Conservation (phyloP, 2,329 filamentous ascomycete genomes). For the Fusarium dlaminii region DNA sequence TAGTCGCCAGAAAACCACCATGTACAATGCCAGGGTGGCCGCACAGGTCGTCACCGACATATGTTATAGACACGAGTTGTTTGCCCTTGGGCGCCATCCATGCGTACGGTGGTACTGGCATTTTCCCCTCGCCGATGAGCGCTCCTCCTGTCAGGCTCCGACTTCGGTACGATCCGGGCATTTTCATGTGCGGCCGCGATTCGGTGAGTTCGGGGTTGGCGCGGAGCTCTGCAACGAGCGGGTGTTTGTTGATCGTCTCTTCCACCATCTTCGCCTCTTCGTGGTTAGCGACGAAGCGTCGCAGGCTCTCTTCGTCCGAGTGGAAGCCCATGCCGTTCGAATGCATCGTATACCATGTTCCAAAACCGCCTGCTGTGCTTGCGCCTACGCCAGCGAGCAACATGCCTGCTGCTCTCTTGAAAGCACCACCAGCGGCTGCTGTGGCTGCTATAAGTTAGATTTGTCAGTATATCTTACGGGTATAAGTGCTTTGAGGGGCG, state of each 20-base stretch:
- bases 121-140: slow-evolving; percentile 76
- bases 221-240: slow-evolving; percentile 76
- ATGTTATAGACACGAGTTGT: slow-evolving; percentile 76
- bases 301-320: slow-evolving; percentile 76
- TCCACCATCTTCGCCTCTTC: slow-evolving; percentile 70
- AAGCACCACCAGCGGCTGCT: slow-evolving; percentile 28
- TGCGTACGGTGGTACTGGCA: slow-evolving; percentile 82
- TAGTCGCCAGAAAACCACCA: slow-evolving; percentile 88
- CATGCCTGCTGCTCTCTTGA: slow-evolving; percentile 39
- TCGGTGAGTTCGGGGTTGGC: slow-evolving; percentile 73
- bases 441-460: slow-evolving; percentile 6
- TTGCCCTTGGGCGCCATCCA: slow-evolving; percentile 79
- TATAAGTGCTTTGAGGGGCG: background rate
- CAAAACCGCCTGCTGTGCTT: slow-evolving; percentile 45
- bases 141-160: slow-evolving; percentile 87
- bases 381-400: slow-evolving; percentile 46
- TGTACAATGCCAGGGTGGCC: slow-evolving; percentile 93
- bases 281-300: slow-evolving; percentile 67
- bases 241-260: slow-evolving; percentile 77
- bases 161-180: slow-evolving; percentile 73
- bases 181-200: slow-evolving; percentile 86
- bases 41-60: slow-evolving; percentile 82
- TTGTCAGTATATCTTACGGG: slow-evolving; percentile 23
- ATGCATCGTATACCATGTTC: slow-evolving; percentile 50
- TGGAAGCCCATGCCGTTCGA: slow-evolving; percentile 51